These are phyloP conservation scores for Rubia yunnanensis DNA, from an alignment of 257 asterid species.

Conservation along the genomic window DNA sequence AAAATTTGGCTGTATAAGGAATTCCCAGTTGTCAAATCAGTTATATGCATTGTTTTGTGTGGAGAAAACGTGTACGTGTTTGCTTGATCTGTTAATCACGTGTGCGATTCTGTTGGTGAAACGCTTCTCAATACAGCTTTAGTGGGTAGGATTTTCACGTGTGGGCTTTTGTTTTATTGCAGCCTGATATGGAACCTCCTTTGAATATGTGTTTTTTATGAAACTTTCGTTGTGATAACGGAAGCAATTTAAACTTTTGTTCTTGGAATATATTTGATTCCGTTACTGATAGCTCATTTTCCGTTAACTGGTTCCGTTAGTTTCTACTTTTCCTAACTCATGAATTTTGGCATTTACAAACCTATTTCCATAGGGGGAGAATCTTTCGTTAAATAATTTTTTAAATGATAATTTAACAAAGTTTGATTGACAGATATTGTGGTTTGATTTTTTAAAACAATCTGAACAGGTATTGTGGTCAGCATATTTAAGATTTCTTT, in stretches of 20 bases:
- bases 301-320: no score
- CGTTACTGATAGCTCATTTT: background rate
- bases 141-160: background rate
- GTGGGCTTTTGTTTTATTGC: slow-evolving; percentile 1
- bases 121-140: background rate
- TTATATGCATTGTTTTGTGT: background rate
- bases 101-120: background rate
- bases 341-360: background rate
- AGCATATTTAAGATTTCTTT: background rate
- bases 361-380: background rate
- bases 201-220: background rate
- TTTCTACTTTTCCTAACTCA: no score
- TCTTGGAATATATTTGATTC: background rate
- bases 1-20: background rate
- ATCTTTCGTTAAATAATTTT: background rate
- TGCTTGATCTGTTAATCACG: background rate
- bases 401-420: background rate
- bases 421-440: background rate
- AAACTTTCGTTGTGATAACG: background rate
- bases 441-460: background rate
- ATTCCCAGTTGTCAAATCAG: background rate
- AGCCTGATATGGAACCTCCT: no score
- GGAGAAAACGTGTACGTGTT: background rate
- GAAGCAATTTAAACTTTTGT: background rate
- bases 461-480: background rate